These are phyloP conservation scores for Diversispora epigaea DNA, from an alignment of 192 early-diverging fungal genomes.

Conservation along the genomic window DNA sequence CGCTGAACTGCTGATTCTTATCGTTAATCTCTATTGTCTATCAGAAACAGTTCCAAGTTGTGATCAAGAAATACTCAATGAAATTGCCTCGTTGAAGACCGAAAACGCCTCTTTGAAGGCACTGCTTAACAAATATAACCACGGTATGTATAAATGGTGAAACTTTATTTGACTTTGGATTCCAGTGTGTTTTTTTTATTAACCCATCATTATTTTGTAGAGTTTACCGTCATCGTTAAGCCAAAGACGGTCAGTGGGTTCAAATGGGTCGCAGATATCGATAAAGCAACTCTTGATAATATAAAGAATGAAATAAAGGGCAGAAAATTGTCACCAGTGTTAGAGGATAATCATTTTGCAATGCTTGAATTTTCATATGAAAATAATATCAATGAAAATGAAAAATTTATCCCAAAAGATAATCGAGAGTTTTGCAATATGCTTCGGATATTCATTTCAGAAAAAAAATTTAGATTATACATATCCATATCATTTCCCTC, in stretches of 20 bases:
- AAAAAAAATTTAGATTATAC: conserved; percentile 3
- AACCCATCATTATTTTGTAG: neutral
- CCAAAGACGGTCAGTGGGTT: neutral
- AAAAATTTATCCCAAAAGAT: neutral
- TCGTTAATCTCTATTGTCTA: too few species aligned
- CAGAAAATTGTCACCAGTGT: neutral
- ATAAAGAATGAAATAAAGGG: neutral
- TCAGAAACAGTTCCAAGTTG: too few species aligned
- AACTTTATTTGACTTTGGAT: too few species aligned
- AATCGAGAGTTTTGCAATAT: neutral
- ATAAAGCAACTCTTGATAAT: neutral
- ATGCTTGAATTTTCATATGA: neutral
- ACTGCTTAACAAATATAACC: too few species aligned
- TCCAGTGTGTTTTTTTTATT: neutral
- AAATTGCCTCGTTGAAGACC: too few species aligned
- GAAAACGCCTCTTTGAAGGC: too few species aligned
- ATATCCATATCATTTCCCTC: neutral
- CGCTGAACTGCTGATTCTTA: neutral
- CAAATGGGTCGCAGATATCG: neutral
- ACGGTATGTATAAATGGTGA: too few species aligned
- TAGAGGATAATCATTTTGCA: neutral
- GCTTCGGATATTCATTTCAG: neutral
- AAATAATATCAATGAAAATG: neutral
- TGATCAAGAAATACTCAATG: too few species aligned
- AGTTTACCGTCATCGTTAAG: neutral